These are phyloP conservation scores for Angophora floribunda DNA, from an alignment of 345 rosid species.

Conservation along the genomic window DNA sequence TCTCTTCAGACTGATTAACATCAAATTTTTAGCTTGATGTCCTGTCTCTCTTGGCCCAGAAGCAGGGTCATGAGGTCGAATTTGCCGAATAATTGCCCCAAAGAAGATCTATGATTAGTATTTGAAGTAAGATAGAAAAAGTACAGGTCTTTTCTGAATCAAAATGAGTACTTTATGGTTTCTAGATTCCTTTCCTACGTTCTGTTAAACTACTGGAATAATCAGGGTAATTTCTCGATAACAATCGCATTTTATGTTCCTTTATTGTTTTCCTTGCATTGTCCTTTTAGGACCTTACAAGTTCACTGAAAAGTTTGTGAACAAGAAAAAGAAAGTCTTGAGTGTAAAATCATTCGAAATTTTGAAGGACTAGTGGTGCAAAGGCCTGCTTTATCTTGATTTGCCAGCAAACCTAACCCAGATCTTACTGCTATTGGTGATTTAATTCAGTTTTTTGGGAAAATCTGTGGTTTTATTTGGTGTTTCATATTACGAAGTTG, in stretches of 20 bases:
- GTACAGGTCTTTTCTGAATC: background rate
- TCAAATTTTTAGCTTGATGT: background rate
- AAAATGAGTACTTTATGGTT: background rate
- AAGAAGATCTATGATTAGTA: background rate
- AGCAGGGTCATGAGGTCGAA: background rate
- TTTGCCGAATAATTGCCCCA: background rate
- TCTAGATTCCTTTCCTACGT: background rate
- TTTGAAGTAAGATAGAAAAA: background rate
- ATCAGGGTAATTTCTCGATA: background rate
- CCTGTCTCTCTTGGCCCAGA: background rate
- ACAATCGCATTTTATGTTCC: background rate
- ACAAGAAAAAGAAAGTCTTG: background rate
- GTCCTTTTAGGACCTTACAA: background rate
- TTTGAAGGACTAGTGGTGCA: background rate
- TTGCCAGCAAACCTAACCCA: background rate
- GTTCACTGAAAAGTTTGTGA: background rate
- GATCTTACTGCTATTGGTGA: background rate
- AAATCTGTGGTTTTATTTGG: background rate
- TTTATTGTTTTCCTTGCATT: background rate
- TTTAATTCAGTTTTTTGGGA: background rate
- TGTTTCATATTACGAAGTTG: background rate
- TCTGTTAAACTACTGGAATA: background rate
- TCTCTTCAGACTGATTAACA: background rate
- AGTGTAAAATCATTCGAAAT: background rate
- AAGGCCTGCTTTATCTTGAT: background rate